Evolutionary conservation across 345 rosid species (phyloP), one percentile per base, ranked within the genome.

Genomic region (Sapria himalayana): DNA sequence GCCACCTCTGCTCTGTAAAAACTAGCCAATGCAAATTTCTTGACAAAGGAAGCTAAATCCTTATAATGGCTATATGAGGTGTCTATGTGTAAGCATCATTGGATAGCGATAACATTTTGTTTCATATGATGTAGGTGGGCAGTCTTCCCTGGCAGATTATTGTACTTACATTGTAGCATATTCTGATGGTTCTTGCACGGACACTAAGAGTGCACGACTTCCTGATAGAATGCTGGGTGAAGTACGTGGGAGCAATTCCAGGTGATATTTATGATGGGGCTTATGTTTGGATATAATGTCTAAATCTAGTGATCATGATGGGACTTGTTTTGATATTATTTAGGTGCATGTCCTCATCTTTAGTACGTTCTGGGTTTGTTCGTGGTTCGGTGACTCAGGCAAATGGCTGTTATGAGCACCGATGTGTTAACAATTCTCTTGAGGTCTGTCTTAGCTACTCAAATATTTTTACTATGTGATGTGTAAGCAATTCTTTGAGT

Each of bases 181-280:
- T 47, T 89, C 99, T 44, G 99, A 89, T 65, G 99, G 99, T 46
- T 89, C 95, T 19, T 89, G 99, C 55, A 89, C 95, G n/a, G 99
- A 84, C 48, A 63, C 69, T 37, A 84, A 77, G 44, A 82, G 93
- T 59, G 95, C 99, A 41, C 69, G 99, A 37, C 67, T 84, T 12
- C 99, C 99, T 9, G 99, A 89, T 55, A 89, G 86, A 60, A 84
- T 79, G 95, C 56, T 89, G 60, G 99, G 99, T 54, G 99, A 89
- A 75, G 92, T 79, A 54, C 64, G 99, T 49, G 99, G 95, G 31
- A 61, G 81, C 49, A 70, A 58, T 56, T 89, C 99, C 53, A 77
- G 99, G 99, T 79, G 45, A 69, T 48, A 44, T 8, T 42, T 39
- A 9, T 33, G 46, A 20, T 39, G 39, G 8, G 31, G 31, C 40